phyloP scores from a whole-genome alignment of 495 filamentous ascomycete genomes.

The Lasiosphaeria hispida region DNA sequence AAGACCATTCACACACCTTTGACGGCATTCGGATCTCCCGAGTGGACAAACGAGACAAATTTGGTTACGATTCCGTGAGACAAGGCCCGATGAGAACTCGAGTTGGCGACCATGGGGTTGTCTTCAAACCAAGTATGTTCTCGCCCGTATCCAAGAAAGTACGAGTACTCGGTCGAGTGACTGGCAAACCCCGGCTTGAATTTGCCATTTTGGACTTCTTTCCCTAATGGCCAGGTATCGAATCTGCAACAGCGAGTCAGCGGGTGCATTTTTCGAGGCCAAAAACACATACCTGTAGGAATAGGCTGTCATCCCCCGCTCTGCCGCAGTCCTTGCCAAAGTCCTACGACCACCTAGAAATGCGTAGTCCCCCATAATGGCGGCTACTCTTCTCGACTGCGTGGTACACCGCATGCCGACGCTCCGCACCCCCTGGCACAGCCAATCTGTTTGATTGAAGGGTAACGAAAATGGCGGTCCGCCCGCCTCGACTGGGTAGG shows the following conservation, averaged over 20 bases:
- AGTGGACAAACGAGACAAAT: conserved; percentile 10
- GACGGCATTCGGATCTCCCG: conserved; percentile 9
- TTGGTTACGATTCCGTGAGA: conserved; percentile 5
- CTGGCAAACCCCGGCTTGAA: conserved; percentile 6
- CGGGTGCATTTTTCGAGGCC: too few relatives aligned
- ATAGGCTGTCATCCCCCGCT: conserved; percentile 5
- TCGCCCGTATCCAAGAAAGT: background rate
- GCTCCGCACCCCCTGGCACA: conserved; percentile 1
- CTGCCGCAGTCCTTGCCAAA: conserved; percentile 2
- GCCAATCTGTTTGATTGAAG: background rate
- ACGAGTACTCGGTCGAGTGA: conserved; percentile 10
- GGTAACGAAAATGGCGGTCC: conserved; percentile 7
- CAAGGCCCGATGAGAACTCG: conserved; percentile 1
- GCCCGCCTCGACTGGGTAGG: conserved; percentile 5
- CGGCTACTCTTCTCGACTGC: conserved; percentile 7
- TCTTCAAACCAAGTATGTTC: conserved; percentile 9
- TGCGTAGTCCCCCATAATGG: conserved; percentile 1
- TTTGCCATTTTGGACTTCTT: background rate
- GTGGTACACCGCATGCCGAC: background rate
- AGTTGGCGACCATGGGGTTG: conserved; percentile 7
- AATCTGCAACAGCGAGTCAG: background rate
- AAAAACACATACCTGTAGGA: too few relatives aligned
- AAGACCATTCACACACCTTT: background rate
- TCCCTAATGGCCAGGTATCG: conserved; percentile 7
- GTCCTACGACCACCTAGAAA: conserved; percentile 3